phyloP scores from a whole-genome alignment of 83 land plant species.

The Diphasiastrum complanatum region DNA sequence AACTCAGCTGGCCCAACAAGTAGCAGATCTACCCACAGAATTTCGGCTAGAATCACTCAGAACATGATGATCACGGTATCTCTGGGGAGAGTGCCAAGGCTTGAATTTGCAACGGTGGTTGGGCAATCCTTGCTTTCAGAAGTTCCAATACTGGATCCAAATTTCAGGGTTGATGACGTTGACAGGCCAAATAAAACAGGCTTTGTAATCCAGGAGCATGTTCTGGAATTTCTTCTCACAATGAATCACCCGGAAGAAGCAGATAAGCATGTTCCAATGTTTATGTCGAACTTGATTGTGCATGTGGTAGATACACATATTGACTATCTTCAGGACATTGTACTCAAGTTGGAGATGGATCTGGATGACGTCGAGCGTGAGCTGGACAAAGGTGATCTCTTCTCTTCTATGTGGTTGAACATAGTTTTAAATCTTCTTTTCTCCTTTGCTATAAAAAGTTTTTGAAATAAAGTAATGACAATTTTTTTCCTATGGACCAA shows the following conservation, averaged over 20 bases:
- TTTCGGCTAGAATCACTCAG: constrained; percentile 68
- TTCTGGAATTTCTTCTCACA: constrained; percentile 66
- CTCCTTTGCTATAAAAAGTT: too few species aligned
- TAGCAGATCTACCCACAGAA: constrained; percentile 66
- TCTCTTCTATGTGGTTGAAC: too few species aligned
- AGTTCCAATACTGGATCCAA: constrained; percentile 58
- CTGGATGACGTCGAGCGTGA: constrained; percentile 72
- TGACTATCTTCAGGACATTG: constrained; percentile 85
- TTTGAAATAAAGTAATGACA: too few species aligned
- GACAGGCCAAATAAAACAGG: constrained; percentile 13
- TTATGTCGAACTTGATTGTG: constrained; percentile 65
- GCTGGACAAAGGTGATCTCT: constrained; percentile 83
- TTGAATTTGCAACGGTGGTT: constrained; percentile 51
- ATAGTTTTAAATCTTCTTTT: too few species aligned
- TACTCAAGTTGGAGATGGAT: constrained; percentile 66
- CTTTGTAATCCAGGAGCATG: constrained; percentile 65
- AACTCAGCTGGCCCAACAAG: constrained; percentile 73
- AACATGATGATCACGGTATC: constrained; percentile 73
- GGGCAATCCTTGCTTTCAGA: constrained; percentile 52
- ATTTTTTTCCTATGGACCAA: too few species aligned
- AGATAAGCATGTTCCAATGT: constrained; percentile 66
- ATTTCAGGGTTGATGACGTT: constrained; percentile 5
- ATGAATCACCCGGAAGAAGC: constrained; percentile 84
- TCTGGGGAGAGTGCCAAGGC: constrained; percentile 62
- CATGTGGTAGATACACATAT: constrained; percentile 77